Evolutionary conservation across 208 protist genomes (phyloP).

Genomic region (Leishmania turanica): DNA sequence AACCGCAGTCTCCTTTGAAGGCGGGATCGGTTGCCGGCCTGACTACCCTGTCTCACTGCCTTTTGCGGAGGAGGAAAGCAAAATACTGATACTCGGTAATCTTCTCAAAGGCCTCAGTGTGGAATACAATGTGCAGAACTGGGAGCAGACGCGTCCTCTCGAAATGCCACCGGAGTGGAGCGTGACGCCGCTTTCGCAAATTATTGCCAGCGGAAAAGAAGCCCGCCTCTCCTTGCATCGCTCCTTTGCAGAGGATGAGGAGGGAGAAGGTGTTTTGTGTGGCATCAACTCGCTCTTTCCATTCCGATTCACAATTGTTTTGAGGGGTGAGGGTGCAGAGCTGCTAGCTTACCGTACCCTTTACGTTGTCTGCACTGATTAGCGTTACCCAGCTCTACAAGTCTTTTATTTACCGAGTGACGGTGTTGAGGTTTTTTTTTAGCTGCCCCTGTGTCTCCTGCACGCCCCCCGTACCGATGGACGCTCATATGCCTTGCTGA

Average conservation of each 20-base stretch:
- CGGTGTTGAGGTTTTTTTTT: background rate
- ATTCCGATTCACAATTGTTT: constrained; percentile 25
- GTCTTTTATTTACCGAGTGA: background rate
- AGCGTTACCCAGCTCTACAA: background rate
- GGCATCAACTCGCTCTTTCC: constrained; percentile 18
- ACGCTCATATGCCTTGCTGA: background rate
- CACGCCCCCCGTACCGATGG: background rate
- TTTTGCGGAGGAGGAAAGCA: constrained; percentile 25
- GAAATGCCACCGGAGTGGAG: constrained; percentile 14
- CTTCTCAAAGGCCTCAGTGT: constrained; percentile 20
- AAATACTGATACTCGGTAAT: constrained; percentile 28
- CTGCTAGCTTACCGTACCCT: constrained; percentile 1
- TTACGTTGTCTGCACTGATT: constrained; percentile 30
- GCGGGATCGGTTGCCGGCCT: constrained; percentile 27
- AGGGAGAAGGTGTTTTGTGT: background rate
- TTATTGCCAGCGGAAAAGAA: constrained; percentile 17
- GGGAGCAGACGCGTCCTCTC: constrained; percentile 30
- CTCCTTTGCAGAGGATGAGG: background rate
- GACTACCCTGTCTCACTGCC: constrained; percentile 21
- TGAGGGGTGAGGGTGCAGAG: constrained; percentile 26
- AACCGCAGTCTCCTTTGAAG: constrained; percentile 22
- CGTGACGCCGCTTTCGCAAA: constrained; percentile 11
- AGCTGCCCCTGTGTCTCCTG: background rate
- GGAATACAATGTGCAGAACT: constrained; percentile 27
- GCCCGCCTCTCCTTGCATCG: constrained; percentile 16